Evolutionary conservation across 768 basidiomycete species (phyloP).

Genomic region (Hortiboletus campestris): DNA sequence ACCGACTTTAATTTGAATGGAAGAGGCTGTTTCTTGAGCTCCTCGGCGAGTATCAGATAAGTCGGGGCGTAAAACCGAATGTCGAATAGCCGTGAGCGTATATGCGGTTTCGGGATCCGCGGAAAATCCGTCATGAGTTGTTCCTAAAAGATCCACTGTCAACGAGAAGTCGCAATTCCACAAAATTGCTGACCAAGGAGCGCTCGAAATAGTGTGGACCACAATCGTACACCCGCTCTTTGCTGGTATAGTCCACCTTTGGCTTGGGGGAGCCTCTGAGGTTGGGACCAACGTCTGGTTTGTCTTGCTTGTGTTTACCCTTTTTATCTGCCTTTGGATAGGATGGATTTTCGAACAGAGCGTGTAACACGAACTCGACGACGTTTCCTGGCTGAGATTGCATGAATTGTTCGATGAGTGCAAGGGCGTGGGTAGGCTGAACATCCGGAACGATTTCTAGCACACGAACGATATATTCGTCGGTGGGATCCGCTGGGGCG

Average conservation of each 20-base stretch:
- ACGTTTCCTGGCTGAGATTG: slow-evolving; percentile 35
- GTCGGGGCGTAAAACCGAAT: slow-evolving; percentile 65
- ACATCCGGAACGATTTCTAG: slow-evolving; percentile 75
- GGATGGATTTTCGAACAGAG: slow-evolving; percentile 57
- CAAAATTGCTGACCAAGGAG: slow-evolving; percentile 42
- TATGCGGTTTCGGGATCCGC: slow-evolving; percentile 50
- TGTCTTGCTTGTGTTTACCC: slow-evolving; percentile 43
- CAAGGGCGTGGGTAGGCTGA: slow-evolving; percentile 49
- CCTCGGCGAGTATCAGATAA: slow-evolving; percentile 48
- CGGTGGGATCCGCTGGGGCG: slow-evolving; percentile 20
- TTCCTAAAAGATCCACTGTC: slow-evolving; percentile 33
- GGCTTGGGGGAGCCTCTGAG: slow-evolving; percentile 34
- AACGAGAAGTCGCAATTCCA: neutral
- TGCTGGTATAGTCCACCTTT: slow-evolving; percentile 54
- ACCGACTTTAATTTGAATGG: slow-evolving; percentile 40
- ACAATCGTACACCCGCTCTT: slow-evolving; percentile 43
- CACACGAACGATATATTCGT: slow-evolving; percentile 45
- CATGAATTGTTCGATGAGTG: slow-evolving; percentile 46
- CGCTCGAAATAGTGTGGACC: slow-evolving; percentile 48
- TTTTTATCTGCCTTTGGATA: slow-evolving; percentile 58
- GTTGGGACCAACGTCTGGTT: slow-evolving; percentile 21
- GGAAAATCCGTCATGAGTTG: slow-evolving; percentile 60
- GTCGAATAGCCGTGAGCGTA: slow-evolving; percentile 42
- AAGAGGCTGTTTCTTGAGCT: slow-evolving; percentile 25
- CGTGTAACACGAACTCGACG: slow-evolving; percentile 55